Evolutionary conservation across 495 filamentous ascomycete species (phyloP), one percentile per base, ranked within the genome.

Genomic region (Astrothelium macrocarpum): DNA sequence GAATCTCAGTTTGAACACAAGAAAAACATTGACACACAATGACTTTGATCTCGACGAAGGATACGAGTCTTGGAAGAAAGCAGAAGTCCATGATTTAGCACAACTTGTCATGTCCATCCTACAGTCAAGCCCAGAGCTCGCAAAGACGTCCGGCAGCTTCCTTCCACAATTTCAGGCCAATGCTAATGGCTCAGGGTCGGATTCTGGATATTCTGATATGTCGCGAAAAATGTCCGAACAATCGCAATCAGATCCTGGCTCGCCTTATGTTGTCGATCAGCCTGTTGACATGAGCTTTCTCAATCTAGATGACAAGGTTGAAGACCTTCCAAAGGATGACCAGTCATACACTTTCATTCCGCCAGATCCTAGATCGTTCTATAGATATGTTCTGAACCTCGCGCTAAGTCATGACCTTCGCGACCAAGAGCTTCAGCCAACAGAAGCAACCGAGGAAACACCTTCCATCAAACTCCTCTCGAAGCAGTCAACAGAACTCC

Each of bases 1-100:
- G 69, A 86, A 91, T 66, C 78, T 99, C 32, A 91, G 86, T 69
- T 78, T 90, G 25, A 86, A 93, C 68, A 89, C 88, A 65, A 83
- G 81, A 45, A 87, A 87, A 66, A 91, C 91, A 0, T 72, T 97
- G 59, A 82, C 85, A 59, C 85, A 82, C 67, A 86, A 90, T 56
- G 93, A 97, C 71, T 99, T 99, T 72, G 89, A 96, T 63, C 74
- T 87, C 23, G 91, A 97, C 42, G 94, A 96, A 59, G 90, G 87
- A 7, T 97, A 90, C 74, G 87, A 95, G 62, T 77, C 79, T 16
- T 99, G 95, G 95, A 93, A 87, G 74, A 91, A 89, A 69, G 82
- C 82, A 25, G 95, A 99, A 73, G 81, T 78, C 2, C 86, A 85
- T 1, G 90, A 93, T 67, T 75, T 97, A 53, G 90, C 90, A 11